Base-by-base conservation (phyloP, 179 eudicot species). In the Beta corolliflora region DNA sequence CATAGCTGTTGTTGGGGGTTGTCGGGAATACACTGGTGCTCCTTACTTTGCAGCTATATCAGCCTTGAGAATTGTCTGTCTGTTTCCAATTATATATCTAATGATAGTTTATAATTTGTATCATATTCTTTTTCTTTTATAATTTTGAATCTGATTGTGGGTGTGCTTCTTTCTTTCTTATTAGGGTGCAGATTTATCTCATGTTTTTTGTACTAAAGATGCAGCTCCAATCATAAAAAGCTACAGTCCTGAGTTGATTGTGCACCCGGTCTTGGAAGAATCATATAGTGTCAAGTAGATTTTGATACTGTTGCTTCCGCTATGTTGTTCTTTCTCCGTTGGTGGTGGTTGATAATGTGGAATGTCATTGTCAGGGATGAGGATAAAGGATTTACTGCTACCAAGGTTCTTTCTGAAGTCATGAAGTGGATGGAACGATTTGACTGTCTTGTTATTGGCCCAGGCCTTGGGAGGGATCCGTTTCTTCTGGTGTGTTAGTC, bases 11-110 rank as follows among this genome's bases (percentile, higher is more conserved):
- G 85, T 96, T 76, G 99, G 98, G n/a, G 99, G 99, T 59, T 96
- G 98, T 77, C 97, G 98, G 60, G 99, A 94, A 72, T 96, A 96
- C 90, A 96, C 99, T 21, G 99, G 99, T 73, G 99, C 98, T 69
- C 99, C 99, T 50, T 96, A 93, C 84, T 96, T 96, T 77, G 87
- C 99, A 52, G 99, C 98, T 54, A 93, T 96, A 81, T 96, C 99
- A 77, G 98, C 99, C 77, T 87, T 96, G 81, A 94, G 91, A 91
- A 90, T 94, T 83, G 98, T 96, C 73, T 90, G 99, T 89, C 71
- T 77, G 59, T 82, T 73, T 29, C 75, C 72, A 21, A 54, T 21
- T 77, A 14, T 60, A 31, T 44, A 50, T 6, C 55, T 52, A 19
- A 12, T 46, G 15, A 19, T 46, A 8, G 10, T 75, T 75, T 58